These are phyloP conservation scores for Carpinus viminea DNA, from an alignment of 306 rosid genomes.

Conservation along the genomic window DNA sequence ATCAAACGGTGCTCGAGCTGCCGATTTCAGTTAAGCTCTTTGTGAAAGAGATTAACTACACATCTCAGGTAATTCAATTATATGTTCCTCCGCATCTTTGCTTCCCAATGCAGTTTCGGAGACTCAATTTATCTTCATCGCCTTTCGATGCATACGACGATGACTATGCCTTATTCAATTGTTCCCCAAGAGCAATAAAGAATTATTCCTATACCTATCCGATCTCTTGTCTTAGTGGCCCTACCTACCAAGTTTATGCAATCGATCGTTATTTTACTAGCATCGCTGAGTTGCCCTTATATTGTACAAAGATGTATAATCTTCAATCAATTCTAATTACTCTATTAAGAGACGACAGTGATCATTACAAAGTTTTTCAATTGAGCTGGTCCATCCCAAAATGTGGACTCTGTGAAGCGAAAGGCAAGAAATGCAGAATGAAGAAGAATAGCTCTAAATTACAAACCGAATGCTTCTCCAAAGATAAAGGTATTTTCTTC, in stretches of 20 bases:
- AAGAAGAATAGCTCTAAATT: constrained; percentile 9
- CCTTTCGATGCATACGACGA: no score
- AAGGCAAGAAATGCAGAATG: constrained; percentile 28
- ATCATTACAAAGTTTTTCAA: background rate
- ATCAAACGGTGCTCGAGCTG: constrained; percentile 2
- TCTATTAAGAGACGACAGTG: no score
- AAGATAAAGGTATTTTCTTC: constrained; percentile 5
- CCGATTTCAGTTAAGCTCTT: constrained; percentile 26
- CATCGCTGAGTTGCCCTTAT: background rate
- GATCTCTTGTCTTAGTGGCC: constrained; percentile 26
- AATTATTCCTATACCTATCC: fast-evolving
- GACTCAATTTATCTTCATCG: constrained; percentile 24
- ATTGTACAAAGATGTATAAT: constrained; percentile 36
- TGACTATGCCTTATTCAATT: constrained; percentile 29
- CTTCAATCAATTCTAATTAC: constrained; percentile 1
- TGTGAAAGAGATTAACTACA: constrained; percentile 35
- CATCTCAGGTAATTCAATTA: constrained; percentile 22
- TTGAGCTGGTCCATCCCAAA: constrained; percentile 36
- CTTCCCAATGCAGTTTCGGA: constrained; percentile 1
- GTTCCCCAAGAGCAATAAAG: constrained; percentile 9
- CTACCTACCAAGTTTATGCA: constrained; percentile 11
- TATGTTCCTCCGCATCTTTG: constrained; percentile 24
- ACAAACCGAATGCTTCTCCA: constrained; percentile 14
- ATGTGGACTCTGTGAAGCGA: constrained; percentile 36
- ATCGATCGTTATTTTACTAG: fast-evolving